These are phyloP conservation scores for Mrakiaceae sp. DNA, from an alignment of 1,284 basidiomycete genomes.

Conservation along the genomic window DNA sequence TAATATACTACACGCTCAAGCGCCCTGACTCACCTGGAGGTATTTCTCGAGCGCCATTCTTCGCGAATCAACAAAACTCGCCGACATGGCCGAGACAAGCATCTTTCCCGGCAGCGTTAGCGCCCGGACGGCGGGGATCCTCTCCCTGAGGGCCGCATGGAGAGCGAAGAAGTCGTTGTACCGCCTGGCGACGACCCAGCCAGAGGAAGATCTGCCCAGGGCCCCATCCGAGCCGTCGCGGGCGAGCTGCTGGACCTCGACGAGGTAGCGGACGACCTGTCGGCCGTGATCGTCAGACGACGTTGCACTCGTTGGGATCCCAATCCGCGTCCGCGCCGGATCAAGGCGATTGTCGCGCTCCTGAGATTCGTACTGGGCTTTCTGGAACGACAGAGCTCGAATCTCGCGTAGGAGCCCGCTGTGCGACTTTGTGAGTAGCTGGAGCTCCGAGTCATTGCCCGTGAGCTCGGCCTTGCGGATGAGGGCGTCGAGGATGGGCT, in stretches of 20 bases:
- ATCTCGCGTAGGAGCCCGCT: slow-evolving; percentile 69
- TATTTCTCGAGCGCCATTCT: slow-evolving; percentile 74
- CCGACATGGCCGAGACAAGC: slow-evolving; percentile 69
- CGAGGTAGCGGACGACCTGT: slow-evolving; percentile 80
- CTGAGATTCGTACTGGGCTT: slow-evolving; percentile 79
- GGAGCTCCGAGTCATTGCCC: slow-evolving; percentile 74
- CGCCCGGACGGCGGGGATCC: slow-evolving; percentile 45
- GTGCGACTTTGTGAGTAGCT: slow-evolving; percentile 67
- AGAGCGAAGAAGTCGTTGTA: slow-evolving; percentile 91
- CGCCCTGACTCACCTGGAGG: slow-evolving; percentile 54
- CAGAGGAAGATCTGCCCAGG: slow-evolving; percentile 39
- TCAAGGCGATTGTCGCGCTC: slow-evolving; percentile 71
- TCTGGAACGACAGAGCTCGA: slow-evolving; percentile 74
- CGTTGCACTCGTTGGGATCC: slow-evolving; percentile 60
- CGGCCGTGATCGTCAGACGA: slow-evolving; percentile 70
- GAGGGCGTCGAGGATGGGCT: slow-evolving; percentile 67
- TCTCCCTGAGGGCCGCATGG: slow-evolving; percentile 70
- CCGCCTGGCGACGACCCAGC: slow-evolving; percentile 81
- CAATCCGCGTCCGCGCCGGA: slow-evolving; percentile 63
- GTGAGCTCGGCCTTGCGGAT: slow-evolving; percentile 90
- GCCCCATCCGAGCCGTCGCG: slow-evolving; percentile 50
- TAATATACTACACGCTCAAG: background rate
- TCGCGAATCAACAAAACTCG: slow-evolving; percentile 70
- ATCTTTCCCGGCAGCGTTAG: slow-evolving; percentile 84
- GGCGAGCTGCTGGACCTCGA: slow-evolving; percentile 79